Evolutionary conservation across 2,329 filamentous ascomycete species (phyloP), one percentile per base, ranked within the genome.

Genomic region (Pseudodiploospora longispora): DNA sequence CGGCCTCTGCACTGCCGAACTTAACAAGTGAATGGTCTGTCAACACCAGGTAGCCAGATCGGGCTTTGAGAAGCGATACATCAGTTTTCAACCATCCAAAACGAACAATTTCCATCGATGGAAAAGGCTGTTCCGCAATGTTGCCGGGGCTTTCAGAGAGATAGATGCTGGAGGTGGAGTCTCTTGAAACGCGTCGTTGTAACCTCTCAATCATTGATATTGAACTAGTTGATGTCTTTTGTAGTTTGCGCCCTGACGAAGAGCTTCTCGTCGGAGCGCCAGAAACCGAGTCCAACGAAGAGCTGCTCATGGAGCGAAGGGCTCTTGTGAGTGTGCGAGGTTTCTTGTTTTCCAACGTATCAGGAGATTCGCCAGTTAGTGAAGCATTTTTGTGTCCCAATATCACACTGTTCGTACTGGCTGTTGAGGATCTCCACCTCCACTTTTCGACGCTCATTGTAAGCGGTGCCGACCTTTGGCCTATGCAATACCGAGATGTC

Each of bases 11-110:
- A 52, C 62, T 70, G 53, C 66, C 68, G 52, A 76, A 73, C 50
- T 74, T 74, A 52, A 76, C 56, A 36, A 79, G 55, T 41, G 70
- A 70, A 36, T 69, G 65, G 30, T 72, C 61, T 3, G 76, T 75
- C 27, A 77, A 59, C 29, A 78, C 74, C 8, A 79, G 55, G 47
- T 75, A 76, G 44, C 72, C 70, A 40, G 67, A 62, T 32, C 70
- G 71, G 2, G 68, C 60, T 47, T 74, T 76, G 48, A 74, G 60
- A 3, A 75, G 58, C 19, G 71, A 70, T 4, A 69, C 59, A 45
- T 77, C 72, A 1, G 68, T 59, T 53, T 76, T 75, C 32, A 79
- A 61, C 10, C 68, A 59, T 2, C 71, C 71, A 40, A 66, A 67
- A 38, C 68, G 68, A 35, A 72, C 50, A 12, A 74, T 52, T 33